Evolutionary conservation across 2,329 filamentous ascomycete species (phyloP).

Genomic region (Fonsecaea monophora): DNA sequence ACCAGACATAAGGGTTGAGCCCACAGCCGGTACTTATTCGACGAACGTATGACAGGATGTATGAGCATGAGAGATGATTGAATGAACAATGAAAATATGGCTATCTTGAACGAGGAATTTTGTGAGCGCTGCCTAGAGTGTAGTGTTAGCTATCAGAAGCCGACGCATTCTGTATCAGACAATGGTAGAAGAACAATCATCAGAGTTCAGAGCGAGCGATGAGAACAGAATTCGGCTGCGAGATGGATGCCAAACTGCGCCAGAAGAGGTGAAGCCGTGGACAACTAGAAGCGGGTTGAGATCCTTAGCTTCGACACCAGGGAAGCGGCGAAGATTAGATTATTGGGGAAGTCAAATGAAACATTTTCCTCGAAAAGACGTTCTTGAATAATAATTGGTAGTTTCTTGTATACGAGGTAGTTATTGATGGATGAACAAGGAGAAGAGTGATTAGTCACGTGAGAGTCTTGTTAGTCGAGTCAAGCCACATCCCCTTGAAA

Average conservation of each 20-base stretch:
- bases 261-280: neutral
- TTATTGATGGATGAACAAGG: too few relatives aligned
- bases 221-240: neutral
- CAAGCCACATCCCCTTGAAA: neutral
- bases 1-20: constrained; percentile 34
- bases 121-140: neutral
- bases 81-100: neutral
- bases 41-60: constrained; percentile 28
- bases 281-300: neutral
- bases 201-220: neutral
- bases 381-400: too few relatives aligned
- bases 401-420: too few relatives aligned
- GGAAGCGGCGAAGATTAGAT: neutral
- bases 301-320: neutral
- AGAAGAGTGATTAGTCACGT: neutral
- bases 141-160: neutral
- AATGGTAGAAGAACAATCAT: neutral
- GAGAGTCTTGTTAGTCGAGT: neutral
- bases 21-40: constrained; percentile 25
- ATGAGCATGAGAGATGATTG: constrained; percentile 5
- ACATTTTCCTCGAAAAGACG: neutral
- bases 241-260: neutral
- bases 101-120: neutral
- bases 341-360: neutral
- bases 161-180: neutral